phyloP scores from a whole-genome alignment of 768 basidiomycete genomes.

The Rhodotorula sphaerocarpa region DNA sequence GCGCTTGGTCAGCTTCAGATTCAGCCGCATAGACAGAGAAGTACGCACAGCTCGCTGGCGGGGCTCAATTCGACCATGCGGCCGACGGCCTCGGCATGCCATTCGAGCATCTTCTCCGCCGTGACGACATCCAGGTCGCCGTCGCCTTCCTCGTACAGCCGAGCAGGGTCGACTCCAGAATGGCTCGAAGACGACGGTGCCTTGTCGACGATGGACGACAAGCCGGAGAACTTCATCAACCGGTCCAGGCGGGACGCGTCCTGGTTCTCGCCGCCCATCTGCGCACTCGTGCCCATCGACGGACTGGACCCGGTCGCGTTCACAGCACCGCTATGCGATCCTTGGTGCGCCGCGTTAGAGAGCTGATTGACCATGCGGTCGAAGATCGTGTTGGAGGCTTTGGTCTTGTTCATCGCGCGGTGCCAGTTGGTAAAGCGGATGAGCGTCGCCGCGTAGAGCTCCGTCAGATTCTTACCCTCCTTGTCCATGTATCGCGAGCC shows the following conservation, averaged over 20 bases:
- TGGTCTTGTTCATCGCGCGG: constrained; percentile 53
- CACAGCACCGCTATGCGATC: constrained; percentile 41
- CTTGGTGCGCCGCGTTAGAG: constrained; percentile 61
- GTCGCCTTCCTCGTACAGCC: constrained; percentile 71
- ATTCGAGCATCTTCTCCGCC: constrained; percentile 85
- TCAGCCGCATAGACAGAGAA: neutral
- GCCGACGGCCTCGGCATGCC: constrained; percentile 96
- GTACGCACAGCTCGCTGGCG: constrained; percentile 69
- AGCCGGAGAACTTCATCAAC: constrained; percentile 65
- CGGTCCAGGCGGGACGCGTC: constrained; percentile 35
- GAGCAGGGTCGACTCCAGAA: constrained; percentile 50
- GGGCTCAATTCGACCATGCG: constrained; percentile 83
- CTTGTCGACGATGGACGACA: constrained; percentile 42
- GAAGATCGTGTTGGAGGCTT: constrained; percentile 53
- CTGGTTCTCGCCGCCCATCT: neutral
- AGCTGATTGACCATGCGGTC: constrained; percentile 88
- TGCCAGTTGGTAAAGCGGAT: constrained; percentile 77
- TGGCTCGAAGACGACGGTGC: constrained; percentile 3
- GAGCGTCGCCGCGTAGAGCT: constrained; percentile 67
- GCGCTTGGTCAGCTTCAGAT: too few relatives aligned
- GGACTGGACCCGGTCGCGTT: too few relatives aligned
- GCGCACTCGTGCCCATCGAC: too few relatives aligned
- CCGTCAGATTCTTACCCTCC: constrained; percentile 72
- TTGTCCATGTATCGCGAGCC: constrained; percentile 83
- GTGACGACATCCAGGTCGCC: constrained; percentile 65